Conservation (phyloP, 352 stramenopile genomes). For the Thalassiosira delicatula region DNA sequence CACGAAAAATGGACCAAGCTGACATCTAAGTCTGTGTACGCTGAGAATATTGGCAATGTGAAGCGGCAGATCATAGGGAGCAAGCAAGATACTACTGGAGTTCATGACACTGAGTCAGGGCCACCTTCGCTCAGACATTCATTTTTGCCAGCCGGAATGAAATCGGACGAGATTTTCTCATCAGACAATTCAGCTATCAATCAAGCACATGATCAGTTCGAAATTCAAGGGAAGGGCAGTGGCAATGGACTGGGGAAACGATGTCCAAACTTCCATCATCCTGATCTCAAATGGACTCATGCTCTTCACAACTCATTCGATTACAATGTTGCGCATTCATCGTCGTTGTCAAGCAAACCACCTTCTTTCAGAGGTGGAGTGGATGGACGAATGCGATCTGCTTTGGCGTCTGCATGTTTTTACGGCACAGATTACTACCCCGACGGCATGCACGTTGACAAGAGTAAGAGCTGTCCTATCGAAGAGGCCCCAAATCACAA, state of each 20-base stretch:
- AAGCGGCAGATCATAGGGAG: conserved; percentile 25
- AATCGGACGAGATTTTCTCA: conserved; percentile 47
- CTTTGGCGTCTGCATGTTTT: conserved; percentile 53
- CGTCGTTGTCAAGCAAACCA: conserved; percentile 16
- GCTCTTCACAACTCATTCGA: conserved; percentile 74
- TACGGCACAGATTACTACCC: conserved; percentile 60
- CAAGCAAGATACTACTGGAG: conserved; percentile 25
- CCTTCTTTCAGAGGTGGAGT: conserved; percentile 1
- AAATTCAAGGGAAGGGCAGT: conserved; percentile 45
- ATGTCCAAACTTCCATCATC: conserved; percentile 77
- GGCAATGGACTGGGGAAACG: conserved; percentile 58
- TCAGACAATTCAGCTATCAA: conserved; percentile 58
- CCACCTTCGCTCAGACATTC: conserved; percentile 18
- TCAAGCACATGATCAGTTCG: conserved; percentile 58
- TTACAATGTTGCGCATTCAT: conserved; percentile 61
- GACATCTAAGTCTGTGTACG: conserved; percentile 23
- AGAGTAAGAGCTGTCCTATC: conserved; percentile 34
- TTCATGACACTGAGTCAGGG: conserved; percentile 30
- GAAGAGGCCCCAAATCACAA: conserved; percentile 13
- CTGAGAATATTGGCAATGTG: conserved; percentile 18
- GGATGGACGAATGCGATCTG: conserved; percentile 54
- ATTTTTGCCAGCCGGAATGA: conserved; percentile 1
- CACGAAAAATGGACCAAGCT: conserved; percentile 28
- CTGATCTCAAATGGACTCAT: conserved; percentile 69
- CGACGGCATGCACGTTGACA: conserved; percentile 42